Evolutionary conservation across 2,329 filamentous ascomycete species (phyloP), one percentile per base, ranked within the genome.

Genomic region (Huntiella decipiens): DNA sequence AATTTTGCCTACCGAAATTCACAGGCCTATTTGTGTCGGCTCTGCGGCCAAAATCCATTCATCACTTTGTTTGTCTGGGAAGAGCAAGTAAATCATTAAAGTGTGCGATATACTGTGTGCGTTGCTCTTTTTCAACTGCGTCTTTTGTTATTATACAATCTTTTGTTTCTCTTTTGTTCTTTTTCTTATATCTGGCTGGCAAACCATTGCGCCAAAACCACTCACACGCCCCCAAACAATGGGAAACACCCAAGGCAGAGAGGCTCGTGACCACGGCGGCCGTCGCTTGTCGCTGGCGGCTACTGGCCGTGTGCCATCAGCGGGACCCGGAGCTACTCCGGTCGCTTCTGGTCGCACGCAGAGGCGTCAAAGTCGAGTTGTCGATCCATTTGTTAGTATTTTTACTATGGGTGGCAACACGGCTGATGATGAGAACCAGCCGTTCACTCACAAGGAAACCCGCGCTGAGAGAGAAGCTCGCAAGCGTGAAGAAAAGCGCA

Each of bases 391-490:
- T 8, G 11, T 40, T 15, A 28, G 22, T 28, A 28, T 28, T 28
- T 28, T 28, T 28, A 28, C 22, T n/a, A 44, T 40, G 42, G 33
- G 44, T 38, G 38, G 42, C 13, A 38, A 40, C 13, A 13, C 35
- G 6, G 22, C 33, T 15, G 15, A 31, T 11, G 45, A 47, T 7
- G 47, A 49, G 19, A 56, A 70, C 56, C 63, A 54, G 4, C 67
- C 68, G 0, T 70, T 71, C 48, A 70, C 74, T 52, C 79, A 85
- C 48, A 74, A 84, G 49, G 88, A 96, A 63, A 95, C 86, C 5
- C 87, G 80, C 57, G 83, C 88, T 54, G 91, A 96, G 63, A 74
- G 85, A 37, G 91, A 98, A 59, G 85, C 85, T 15, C 73, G 88
- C 51, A 82, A 79, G 51, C 64, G 85, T 46, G 88, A 95, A 60